Evolutionary conservation across 2,329 filamentous ascomycete genomes (phyloP), one percentile per base, ranked within the genome.

Genomic region (Neophaeococcomyces aloes): DNA sequence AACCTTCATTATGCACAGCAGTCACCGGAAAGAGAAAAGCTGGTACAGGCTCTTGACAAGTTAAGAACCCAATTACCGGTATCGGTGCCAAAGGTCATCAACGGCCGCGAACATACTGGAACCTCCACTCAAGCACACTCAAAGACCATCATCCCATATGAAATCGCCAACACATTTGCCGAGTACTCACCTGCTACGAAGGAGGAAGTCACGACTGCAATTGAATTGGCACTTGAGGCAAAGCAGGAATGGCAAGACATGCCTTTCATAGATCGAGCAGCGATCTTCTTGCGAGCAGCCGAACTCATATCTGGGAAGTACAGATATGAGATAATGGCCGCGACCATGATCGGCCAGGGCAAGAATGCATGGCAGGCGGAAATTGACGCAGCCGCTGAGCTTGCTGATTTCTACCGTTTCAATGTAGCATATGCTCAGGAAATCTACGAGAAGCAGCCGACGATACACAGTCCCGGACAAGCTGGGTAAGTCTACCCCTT

Each of bases 331-430:
- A 48, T 64, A 2, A 58, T 65, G 13, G 62, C 61, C 2, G 60
- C 63, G 2, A 64, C 63, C 1, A 65, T 65, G 63, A 50, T 65
- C 2, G 63, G 62, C 7, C 63, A 65, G 45, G 63, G 63, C 25
- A 66, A 65, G 53, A 66, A 62, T 45, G 53, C 56, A 14, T 64
- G 57, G 56, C 63, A 66, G 49, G 63, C 58, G 11, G 62, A 64
- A 45, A 62, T 63, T 30, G 61, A 64, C 34, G 57, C 56, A 31
- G 57, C 57, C 2, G 60, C 60, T 6, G 61, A 64, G 52, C 42
- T 60, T 11, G 58, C 57, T 2, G 64, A 67, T 46, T 65, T 65
- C 46, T 64, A 62, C 51, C 56, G 62, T 0, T 53, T 57, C 27
- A 57, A 63, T 48, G 55, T 57, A 38, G 49, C 54, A 15, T 58